phyloP scores from a whole-genome alignment of 805 yeast species.

The Cyberlindnera saturnus region DNA sequence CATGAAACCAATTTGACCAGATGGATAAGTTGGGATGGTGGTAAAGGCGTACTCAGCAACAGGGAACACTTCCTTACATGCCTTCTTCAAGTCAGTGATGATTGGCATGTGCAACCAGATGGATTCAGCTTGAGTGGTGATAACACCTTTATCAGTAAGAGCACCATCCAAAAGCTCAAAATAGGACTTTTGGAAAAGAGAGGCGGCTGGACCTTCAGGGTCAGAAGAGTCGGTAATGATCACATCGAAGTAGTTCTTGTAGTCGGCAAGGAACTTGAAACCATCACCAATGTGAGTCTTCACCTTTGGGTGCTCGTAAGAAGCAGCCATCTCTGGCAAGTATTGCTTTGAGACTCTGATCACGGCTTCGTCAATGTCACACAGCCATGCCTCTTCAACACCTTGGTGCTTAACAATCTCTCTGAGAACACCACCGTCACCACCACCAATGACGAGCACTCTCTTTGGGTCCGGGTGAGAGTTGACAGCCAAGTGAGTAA shows the following conservation, averaged over 20 bases:
- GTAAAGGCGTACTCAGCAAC: constrained; percentile 88
- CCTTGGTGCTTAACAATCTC: constrained; percentile 85
- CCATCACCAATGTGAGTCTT: constrained; percentile 93
- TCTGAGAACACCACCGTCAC: constrained; percentile 97
- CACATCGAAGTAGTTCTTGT: constrained; percentile 85
- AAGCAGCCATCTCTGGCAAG: constrained; percentile 81
- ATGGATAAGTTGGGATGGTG: constrained; percentile 93
- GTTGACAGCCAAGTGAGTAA: constrained; percentile 86
- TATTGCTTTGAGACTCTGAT: constrained; percentile 80
- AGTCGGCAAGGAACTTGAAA: constrained; percentile 85
- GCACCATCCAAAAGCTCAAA: constrained; percentile 80
- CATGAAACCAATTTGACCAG: constrained; percentile 98
- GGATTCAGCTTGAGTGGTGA: constrained; percentile 90
- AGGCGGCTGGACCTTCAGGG: constrained; percentile 98
- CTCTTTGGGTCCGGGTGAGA: constrained; percentile 92
- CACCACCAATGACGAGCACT: constrained; percentile 96
- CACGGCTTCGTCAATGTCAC: constrained; percentile 94
- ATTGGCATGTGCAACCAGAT: constrained; percentile 88
- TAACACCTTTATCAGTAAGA: constrained; percentile 88
- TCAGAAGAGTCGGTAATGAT: constrained; percentile 96
- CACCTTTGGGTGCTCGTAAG: constrained; percentile 84
- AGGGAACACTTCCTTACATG: constrained; percentile 82
- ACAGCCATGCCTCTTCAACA: constrained; percentile 84
- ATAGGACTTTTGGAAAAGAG: constrained; percentile 88
- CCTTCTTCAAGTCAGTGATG: constrained; percentile 74